These are phyloP conservation scores for Phialophora macrospora DNA, from an alignment of 2,329 filamentous ascomycete genomes.

Conservation along the genomic window DNA sequence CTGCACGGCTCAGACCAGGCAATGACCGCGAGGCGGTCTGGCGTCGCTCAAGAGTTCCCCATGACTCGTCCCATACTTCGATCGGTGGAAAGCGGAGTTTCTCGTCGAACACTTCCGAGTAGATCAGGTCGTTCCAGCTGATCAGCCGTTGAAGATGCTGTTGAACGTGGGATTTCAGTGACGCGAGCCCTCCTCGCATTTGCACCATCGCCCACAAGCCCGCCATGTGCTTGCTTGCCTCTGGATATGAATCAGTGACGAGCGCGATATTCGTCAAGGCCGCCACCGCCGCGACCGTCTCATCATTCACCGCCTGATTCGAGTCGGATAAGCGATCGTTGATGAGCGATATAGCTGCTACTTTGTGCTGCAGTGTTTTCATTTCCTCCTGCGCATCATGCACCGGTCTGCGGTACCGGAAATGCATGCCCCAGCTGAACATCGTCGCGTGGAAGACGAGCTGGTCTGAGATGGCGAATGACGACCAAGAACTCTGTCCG, in stretches of 20 bases:
- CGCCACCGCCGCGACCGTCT: conserved; percentile 26
- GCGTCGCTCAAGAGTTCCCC: conserved; percentile 17
- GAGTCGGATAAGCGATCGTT: conserved; percentile 27
- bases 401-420: conserved; percentile 5
- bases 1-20: conserved; percentile 21
- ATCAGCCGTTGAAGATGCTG: conserved; percentile 28
- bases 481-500: conserved; percentile 24
- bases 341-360: conserved; percentile 28
- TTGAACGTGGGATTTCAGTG: conserved; percentile 18
- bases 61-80: conserved; percentile 28
- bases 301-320: conserved; percentile 17
- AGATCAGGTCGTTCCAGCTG: conserved; percentile 30
- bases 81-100: conserved; percentile 22
- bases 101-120: conserved; percentile 31
- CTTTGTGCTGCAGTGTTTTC: conserved; percentile 27
- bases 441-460: conserved; percentile 32
- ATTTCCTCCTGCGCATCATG: conserved; percentile 15
- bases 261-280: conserved; percentile 31
- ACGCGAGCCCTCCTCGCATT: conserved; percentile 27
- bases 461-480: conserved; percentile 27
- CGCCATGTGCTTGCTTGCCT: conserved; percentile 31
- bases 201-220: conserved; percentile 22
- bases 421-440: conserved; percentile 27
- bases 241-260: conserved; percentile 19
- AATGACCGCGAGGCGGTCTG: not conserved